A percentile compares a stretch with the other conserved stretches of the same genome.
These are phyloP conservation scores for Brasilioporus rufonigricans DNA, from an alignment of 768 basidiomycete species.

Conservation along the genomic window DNA sequence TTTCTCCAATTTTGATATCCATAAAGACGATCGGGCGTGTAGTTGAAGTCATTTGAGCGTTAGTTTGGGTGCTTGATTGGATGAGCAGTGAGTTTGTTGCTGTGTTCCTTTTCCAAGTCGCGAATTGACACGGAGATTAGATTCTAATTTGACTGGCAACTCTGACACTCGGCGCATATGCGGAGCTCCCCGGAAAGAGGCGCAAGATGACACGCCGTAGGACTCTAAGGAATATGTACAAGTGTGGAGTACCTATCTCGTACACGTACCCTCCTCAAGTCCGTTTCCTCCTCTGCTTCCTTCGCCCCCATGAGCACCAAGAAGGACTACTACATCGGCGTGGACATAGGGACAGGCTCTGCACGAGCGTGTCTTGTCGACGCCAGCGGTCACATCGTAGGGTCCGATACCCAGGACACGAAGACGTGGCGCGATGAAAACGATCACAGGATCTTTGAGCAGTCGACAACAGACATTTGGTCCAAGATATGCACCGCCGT, in stretches of 20 bases:
- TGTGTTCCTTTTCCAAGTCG: not conserved
- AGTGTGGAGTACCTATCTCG: constrained; percentile 13
- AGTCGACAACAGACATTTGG: constrained; percentile 92
- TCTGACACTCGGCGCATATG: not conserved
- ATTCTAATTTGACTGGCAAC: no score
- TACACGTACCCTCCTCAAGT: not conserved
- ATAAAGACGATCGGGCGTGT: constrained; percentile 92
- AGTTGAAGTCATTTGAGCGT: constrained; percentile 40
- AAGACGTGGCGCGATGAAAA: constrained; percentile 78
- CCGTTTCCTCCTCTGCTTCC: not conserved
- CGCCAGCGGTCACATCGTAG: constrained; percentile 62
- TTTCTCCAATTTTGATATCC: constrained; percentile 96
- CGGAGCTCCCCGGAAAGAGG: constrained; percentile 5
- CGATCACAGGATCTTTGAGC: constrained; percentile 95
- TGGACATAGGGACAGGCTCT: constrained; percentile 93
- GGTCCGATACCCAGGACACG: constrained; percentile 80
- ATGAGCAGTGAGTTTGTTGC: not conserved
- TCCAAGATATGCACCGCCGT: constrained; percentile 58
- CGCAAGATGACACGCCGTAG: not conserved
- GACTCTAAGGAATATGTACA: not conserved
- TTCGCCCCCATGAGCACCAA: constrained; percentile 34
- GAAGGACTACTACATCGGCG: constrained; percentile 59
- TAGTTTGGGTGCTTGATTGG: constrained; percentile 12
- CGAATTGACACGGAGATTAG: not conserved
- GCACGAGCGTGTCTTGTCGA: constrained; percentile 83